phyloP scores from a whole-genome alignment of 2,329 filamentous ascomycete species.

The Monilinia polystroma region DNA sequence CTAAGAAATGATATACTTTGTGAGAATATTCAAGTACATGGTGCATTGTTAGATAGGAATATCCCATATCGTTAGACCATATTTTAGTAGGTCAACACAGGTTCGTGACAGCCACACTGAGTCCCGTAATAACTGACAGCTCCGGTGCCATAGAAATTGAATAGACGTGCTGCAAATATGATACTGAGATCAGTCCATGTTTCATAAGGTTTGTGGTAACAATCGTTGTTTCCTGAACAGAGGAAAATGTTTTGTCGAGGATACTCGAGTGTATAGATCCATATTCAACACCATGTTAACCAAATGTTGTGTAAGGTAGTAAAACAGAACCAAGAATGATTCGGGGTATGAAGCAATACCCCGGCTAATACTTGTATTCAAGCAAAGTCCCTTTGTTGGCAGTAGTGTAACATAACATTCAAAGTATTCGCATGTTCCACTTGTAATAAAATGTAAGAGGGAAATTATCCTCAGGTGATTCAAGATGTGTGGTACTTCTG shows the following conservation, averaged over 20 bases:
- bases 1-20: not conserved
- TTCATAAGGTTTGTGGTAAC: not conserved
- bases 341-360: not conserved
- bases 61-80: not conserved
- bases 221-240: not conserved
- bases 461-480: not conserved
- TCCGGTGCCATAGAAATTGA: not conserved
- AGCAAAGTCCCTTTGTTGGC: not conserved
- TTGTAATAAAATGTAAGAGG: not conserved
- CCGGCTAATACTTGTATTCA: not conserved
- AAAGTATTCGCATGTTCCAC: not conserved
- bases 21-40: not conserved
- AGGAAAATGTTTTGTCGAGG: not conserved
- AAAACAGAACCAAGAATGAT: not conserved
- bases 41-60: not conserved
- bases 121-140: not conserved
- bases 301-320: not conserved
- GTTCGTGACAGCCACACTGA: not conserved
- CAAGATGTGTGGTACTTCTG: not conserved
- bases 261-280: not conserved
- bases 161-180: not conserved
- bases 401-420: too few species aligned
- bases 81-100: too few species aligned
- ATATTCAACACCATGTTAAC: not conserved
- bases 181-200: not conserved